phyloP scores from a whole-genome alignment of 2,329 filamentous ascomycete species.

The Waltergamsia citrina region DNA sequence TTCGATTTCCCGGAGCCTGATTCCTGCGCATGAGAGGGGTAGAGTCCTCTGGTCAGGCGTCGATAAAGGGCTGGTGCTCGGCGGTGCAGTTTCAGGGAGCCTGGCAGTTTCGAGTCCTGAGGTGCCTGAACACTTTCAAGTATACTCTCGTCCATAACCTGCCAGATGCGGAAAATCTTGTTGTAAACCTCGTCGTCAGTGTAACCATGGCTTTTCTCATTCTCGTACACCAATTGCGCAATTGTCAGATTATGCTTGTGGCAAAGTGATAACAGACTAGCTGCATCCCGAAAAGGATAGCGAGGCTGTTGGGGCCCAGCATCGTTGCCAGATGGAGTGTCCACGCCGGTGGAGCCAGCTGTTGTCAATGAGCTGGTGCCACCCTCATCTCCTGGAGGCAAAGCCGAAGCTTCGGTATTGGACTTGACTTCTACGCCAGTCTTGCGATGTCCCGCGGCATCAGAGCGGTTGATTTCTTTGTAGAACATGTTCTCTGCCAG shows the following conservation, averaged over 20 bases:
- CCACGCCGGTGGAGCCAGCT: conserved; percentile 8
- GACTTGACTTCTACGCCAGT: conserved; percentile 32
- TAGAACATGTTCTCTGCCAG: conserved; percentile 42
- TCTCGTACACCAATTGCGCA: conserved; percentile 40
- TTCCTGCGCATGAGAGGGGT: conserved; percentile 22
- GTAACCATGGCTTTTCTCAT: conserved; percentile 40
- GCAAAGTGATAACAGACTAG: conserved; percentile 34
- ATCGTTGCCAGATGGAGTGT: conserved; percentile 8
- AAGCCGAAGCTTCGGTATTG: conserved; percentile 12
- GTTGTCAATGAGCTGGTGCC: background rate
- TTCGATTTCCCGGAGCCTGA: background rate
- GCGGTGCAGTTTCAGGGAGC: conserved; percentile 36
- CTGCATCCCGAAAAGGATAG: conserved; percentile 36
- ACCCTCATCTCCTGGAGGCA: background rate
- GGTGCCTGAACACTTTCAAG: conserved; percentile 37
- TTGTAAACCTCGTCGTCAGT: conserved; percentile 36
- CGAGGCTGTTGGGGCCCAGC: conserved; percentile 23
- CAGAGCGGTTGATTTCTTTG: conserved; percentile 36
- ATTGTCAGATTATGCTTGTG: conserved; percentile 41
- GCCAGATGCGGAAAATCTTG: conserved; percentile 39
- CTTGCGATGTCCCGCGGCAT: conserved; percentile 34
- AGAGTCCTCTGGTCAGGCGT: conserved; percentile 34
- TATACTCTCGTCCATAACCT: conserved; percentile 42
- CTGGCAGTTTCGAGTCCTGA: conserved; percentile 28
- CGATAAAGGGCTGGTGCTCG: conserved; percentile 35